Evolutionary conservation across 768 basidiomycete species (phyloP).

Genomic region (Tulasnella sp.): DNA sequence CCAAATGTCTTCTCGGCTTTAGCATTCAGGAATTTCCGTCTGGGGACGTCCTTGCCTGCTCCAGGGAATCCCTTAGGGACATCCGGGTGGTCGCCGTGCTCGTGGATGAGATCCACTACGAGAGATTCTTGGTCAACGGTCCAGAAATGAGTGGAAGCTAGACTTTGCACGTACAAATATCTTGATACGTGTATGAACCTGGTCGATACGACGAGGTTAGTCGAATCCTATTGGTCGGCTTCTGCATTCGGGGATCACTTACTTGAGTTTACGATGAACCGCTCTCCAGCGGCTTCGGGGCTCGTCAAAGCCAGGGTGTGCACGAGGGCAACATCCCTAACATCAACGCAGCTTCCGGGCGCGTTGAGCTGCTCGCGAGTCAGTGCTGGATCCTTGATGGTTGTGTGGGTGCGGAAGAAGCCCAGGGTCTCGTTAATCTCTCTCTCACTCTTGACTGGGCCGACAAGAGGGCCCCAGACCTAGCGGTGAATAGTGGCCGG

Average conservation of each 20-base stretch:
- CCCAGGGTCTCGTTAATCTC: constrained; percentile 31
- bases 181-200: constrained; percentile 20
- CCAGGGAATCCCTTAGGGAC: constrained; percentile 20
- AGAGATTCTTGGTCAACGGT: background rate
- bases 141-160: background rate
- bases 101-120: constrained; percentile 15
- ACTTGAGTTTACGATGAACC: constrained; percentile 19
- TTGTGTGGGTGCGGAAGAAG: constrained; percentile 12
- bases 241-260: background rate
- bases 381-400: constrained; percentile 21
- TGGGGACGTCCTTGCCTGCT: background rate
- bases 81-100: constrained; percentile 1
- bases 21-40: background rate
- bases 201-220: too few species aligned
- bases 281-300: constrained; percentile 22
- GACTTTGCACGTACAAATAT: constrained; percentile 19
- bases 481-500: too few species aligned
- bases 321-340: constrained; percentile 28
- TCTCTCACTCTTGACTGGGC: constrained; percentile 28
- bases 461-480: constrained; percentile 34
- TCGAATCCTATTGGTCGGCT: too few species aligned
- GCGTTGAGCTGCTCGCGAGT: background rate
- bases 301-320: constrained; percentile 25
- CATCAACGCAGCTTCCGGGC: constrained; percentile 26
- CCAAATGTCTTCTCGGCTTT: constrained; percentile 18